phyloP scores from a whole-genome alignment of 164 flowering plant genomes.

The Berberis thunbergii region DNA sequence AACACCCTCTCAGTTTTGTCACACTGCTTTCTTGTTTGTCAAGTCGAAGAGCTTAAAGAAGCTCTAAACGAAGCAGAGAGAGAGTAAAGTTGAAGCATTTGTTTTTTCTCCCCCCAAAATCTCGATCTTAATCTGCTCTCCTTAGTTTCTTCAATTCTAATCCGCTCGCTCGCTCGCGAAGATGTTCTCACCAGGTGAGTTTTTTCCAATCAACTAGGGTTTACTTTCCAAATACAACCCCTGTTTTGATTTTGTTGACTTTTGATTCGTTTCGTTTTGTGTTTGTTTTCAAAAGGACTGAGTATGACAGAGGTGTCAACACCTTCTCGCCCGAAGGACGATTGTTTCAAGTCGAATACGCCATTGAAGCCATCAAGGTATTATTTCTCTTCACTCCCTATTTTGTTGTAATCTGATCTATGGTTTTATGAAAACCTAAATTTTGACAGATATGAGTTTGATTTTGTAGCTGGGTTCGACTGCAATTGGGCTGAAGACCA shows the following conservation, averaged over 20 bases:
- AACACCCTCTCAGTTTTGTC: too few species aligned
- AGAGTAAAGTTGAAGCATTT: too few species aligned
- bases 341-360: constrained; percentile 94
- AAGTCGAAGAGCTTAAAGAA: too few species aligned
- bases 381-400: not conserved
- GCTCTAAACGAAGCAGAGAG: too few species aligned
- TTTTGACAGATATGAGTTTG: not conserved
- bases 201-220: not conserved
- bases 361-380: constrained; percentile 98
- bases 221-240: not conserved
- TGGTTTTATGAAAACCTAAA: not conserved
- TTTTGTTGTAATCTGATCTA: not conserved
- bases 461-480: constrained; percentile 79
- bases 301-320: constrained; percentile 97
- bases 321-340: constrained; percentile 98
- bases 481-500: constrained; percentile 87
- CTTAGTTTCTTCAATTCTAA: too few species aligned
- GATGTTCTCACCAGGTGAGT: constrained; percentile 53
- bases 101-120: too few species aligned
- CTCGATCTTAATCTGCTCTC: too few species aligned
- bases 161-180: constrained; percentile 2
- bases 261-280: not conserved
- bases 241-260: not conserved
- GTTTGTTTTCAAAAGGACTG: constrained; percentile 52
- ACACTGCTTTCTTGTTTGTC: too few species aligned